Evolutionary conservation across 768 basidiomycete genomes (phyloP).

Genomic region (Pleurotus salmoneostramineus): DNA sequence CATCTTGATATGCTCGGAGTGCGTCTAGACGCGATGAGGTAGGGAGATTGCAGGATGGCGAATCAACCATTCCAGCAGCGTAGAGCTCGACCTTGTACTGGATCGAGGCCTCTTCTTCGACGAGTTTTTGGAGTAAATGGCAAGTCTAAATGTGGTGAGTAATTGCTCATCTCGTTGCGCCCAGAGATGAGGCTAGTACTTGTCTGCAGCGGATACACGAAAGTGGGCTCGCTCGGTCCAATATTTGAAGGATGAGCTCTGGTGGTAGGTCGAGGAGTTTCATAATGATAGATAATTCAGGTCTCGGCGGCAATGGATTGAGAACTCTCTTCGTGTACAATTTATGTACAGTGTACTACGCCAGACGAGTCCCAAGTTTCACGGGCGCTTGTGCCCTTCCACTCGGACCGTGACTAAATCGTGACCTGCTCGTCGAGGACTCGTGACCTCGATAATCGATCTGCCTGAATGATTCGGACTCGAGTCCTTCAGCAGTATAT

Average conservation of each 20-base stretch:
- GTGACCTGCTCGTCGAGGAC: constrained; percentile 3
- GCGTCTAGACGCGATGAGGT: neutral
- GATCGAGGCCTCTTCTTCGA: neutral
- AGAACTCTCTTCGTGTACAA: no score
- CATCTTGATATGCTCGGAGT: neutral
- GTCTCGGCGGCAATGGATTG: no score
- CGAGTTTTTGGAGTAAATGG: neutral
- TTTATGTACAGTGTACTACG: no score
- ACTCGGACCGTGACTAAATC: no score
- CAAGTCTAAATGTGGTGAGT: neutral
- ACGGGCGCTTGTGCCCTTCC: neutral
- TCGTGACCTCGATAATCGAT: constrained; percentile 9
- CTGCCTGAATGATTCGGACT: constrained; percentile 4
- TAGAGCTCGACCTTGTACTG: neutral
- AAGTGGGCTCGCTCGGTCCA: neutral
- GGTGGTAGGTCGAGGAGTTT: neutral
- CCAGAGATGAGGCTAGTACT: neutral
- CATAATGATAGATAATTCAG: neutral
- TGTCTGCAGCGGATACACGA: neutral
- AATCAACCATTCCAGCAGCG: neutral
- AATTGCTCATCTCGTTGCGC: neutral
- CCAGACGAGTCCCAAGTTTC: no score
- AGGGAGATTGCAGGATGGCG: neutral
- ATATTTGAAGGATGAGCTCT: neutral
- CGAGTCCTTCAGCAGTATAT: constrained; percentile 17